Evolutionary conservation across 2,329 filamentous ascomycete species (phyloP), one percentile per base, ranked within the genome.

Genomic region (Colletotrichum navitas): DNA sequence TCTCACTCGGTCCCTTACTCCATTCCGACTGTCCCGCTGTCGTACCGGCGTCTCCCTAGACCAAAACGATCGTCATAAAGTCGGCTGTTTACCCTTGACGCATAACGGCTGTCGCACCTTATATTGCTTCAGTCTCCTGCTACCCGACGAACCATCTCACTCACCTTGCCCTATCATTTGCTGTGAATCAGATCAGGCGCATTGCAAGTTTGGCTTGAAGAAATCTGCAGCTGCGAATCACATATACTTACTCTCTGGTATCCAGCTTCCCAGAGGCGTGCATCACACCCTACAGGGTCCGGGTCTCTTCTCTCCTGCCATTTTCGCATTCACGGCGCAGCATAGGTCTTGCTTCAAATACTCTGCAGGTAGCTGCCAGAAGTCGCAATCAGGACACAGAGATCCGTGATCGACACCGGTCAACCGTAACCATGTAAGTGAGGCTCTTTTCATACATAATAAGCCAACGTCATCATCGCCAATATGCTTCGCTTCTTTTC

Each of bases 401-500:
- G 29, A 21, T 14, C 16, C 39, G 32, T 5, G 36, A 49, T 12
- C 51, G 18, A 21, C 16, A 18, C 36, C 26, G 18, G 21, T 32
- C 52, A 39, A 41, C 24, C 65, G 64, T 36, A 26, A 68, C 43
- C 39, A 71, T 71, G 68, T 71, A 68, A 71, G 68, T 58, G 36
- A 68, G 34, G 29, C 47, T n/a, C 8, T 51, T 58, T 63, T 39
- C 56, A 36, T 26, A 55, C 58, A 60, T 43, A n/a, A 36, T 34
- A 14, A 8, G 21, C 49, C 55, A 63, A 6, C 34, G n/a, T n/a
- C 49, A 39, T 11, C 45, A 29, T 32, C 45, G 29, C 14, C 68
- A 47, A 47, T 26, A 71, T 71, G 68, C 51, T 59, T 51, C 68
- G 68, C 18, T 69, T 72, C 65, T 71, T 60, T 59, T 54, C 65